These are phyloP conservation scores for Phialophora chinensis DNA, from an alignment of 2,329 filamentous ascomycete genomes.

Conservation along the genomic window DNA sequence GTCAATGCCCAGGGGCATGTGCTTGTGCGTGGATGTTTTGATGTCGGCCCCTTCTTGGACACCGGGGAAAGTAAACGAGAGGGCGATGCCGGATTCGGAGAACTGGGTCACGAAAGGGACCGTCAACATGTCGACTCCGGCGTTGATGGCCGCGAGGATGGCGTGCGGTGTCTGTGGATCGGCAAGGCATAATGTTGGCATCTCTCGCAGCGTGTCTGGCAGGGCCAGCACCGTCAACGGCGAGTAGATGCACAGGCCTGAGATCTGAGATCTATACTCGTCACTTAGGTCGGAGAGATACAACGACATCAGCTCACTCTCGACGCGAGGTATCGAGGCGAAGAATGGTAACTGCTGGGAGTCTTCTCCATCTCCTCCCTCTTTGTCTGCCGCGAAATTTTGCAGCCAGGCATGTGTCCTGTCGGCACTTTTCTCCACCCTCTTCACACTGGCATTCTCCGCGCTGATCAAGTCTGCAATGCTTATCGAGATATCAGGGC, in stretches of 20 bases:
- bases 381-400: conserved; percentile 55
- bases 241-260: conserved; percentile 80
- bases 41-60: conserved; percentile 36
- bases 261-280: conserved; percentile 62
- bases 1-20: conserved; percentile 69
- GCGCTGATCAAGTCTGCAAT: conserved; percentile 74
- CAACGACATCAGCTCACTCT: conserved; percentile 74
- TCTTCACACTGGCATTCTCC: conserved; percentile 68
- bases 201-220: conserved; percentile 61
- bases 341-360: conserved; percentile 60
- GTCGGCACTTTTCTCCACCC: conserved; percentile 81
- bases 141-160: conserved; percentile 73
- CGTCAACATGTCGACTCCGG: conserved; percentile 81
- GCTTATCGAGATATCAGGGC: conserved; percentile 80
- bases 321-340: conserved; percentile 73
- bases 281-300: conserved; percentile 78
- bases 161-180: conserved; percentile 74
- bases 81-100: conserved; percentile 84
- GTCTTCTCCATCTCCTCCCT: not conserved
- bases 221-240: conserved; percentile 71
- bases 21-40: conserved; percentile 2
- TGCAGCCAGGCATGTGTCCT: conserved; percentile 82
- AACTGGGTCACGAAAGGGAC: conserved; percentile 74
- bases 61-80: conserved; percentile 76
- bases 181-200: conserved; percentile 78